Evolutionary conservation across 208 protist species (phyloP), one percentile per base, ranked within the genome.

Genomic region (Leishmania amazonensis): DNA sequence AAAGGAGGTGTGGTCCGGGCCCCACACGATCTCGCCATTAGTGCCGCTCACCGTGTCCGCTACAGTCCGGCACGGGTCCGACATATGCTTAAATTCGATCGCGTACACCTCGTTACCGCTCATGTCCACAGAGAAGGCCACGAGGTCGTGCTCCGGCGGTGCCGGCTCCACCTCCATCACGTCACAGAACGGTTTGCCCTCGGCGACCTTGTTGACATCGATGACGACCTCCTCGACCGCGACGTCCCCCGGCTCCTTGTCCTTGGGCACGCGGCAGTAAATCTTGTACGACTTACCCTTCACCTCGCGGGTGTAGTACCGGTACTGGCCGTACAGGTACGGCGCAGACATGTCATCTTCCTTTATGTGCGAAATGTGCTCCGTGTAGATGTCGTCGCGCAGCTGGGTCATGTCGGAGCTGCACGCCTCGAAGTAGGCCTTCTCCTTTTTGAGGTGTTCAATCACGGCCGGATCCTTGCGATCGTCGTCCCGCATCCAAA

Each of bases 241-340:
- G 38, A 80, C 81, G 35, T 86, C 86, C 35, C 90, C 88, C 21
- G 91, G 85, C n/a, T 68, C 85, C 81, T 89, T 86, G 58, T 76
- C 85, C 60, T 83, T 75, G 42, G 87, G 86, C 28, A 93, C 88
- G 65, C 95, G 90, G 88, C 95, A 98, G 81, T 98, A 79, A 49
- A 98, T 95, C 82, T 95, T 92, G 88, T 98, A 98, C 57, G 93
- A 95, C 83, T 94, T 86, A 13, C 95, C 95, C 79, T 93, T 85
- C 71, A 93, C 90, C 82, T 92, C 88, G 51, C 93, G 93, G 11
- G 85, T 96, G 89, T 97, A 98, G 89, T 98, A 98, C 68, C 83
- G 80, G 83, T 89, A 98, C 15, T 83, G 75, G 67, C 89, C 91
- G 80, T 97, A 47, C 24, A 81, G 31, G 81, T 95, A 97, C 54